Evolutionary conservation across 768 basidiomycete species (phyloP).

Genomic region (Kondoa subrosea): DNA sequence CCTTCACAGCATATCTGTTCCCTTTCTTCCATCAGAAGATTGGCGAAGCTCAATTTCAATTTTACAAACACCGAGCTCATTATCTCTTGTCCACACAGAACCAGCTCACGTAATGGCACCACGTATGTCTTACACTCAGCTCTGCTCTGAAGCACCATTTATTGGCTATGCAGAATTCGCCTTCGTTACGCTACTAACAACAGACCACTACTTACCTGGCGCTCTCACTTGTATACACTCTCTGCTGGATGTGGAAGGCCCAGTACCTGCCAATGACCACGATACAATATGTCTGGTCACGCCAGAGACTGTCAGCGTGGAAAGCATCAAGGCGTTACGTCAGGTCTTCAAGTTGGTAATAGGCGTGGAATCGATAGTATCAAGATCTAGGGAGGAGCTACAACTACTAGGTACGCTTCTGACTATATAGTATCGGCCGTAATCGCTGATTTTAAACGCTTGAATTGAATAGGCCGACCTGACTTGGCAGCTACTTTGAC

Average conservation of each 20-base stretch:
- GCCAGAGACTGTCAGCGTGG: constrained; percentile 76
- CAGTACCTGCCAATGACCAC: constrained; percentile 37
- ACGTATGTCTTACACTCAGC: neutral
- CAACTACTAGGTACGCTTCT: constrained; percentile 54
- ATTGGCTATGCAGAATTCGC: constrained; percentile 34
- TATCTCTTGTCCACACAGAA: neutral
- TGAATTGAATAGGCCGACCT: constrained; percentile 54
- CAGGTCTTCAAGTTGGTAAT: constrained; percentile 67
- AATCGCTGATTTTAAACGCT: neutral
- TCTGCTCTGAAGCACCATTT: constrained; percentile 1
- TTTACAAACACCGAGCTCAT: neutral
- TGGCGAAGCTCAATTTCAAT: neutral
- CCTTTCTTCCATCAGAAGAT: too few relatives aligned
- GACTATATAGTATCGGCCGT: neutral
- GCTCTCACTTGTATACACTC: constrained; percentile 73
- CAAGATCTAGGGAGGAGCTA: constrained; percentile 49
- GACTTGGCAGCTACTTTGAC: constrained; percentile 88
- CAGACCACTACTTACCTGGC: constrained; percentile 81
- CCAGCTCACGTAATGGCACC: neutral
- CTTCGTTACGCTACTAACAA: constrained; percentile 82
- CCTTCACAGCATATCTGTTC: too few relatives aligned
- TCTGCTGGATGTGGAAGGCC: constrained; percentile 58
- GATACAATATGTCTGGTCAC: constrained; percentile 80
- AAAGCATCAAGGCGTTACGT: constrained; percentile 59
- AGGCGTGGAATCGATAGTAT: constrained; percentile 75